These are phyloP conservation scores for Rosa lucieae DNA, from an alignment of 306 rosid species.

Conservation along the genomic window DNA sequence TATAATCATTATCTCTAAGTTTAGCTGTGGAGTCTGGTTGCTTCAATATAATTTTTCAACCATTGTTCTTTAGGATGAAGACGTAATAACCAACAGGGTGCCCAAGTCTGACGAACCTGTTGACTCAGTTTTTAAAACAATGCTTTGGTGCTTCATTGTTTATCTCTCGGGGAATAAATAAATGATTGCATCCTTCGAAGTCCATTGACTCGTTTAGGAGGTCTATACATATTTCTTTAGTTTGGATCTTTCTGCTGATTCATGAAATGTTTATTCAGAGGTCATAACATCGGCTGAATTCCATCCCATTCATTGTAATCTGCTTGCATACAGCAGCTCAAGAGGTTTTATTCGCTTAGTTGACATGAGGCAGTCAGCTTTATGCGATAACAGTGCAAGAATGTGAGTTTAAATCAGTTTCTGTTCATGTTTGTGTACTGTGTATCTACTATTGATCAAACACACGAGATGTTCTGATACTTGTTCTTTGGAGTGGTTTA, in stretches of 20 bases:
- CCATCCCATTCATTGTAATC: conserved; percentile 74
- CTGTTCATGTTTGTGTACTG: neutral
- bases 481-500: conserved; percentile 32
- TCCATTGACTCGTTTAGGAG: neutral
- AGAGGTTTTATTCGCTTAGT: conserved; percentile 63
- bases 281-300: conserved; percentile 74
- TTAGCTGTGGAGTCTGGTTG: neutral
- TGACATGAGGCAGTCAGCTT: conserved; percentile 71
- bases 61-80: neutral
- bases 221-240: neutral
- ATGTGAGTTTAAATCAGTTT: conserved; percentile 41
- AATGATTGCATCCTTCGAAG: neutral
- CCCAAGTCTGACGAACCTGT: neutral
- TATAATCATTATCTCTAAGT: neutral
- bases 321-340: conserved; percentile 75
- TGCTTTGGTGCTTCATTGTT: neutral
- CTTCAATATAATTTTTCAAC: neutral
- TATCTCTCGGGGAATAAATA: neutral
- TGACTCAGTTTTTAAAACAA: neutral
- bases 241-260: conserved; percentile 9
- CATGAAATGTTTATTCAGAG: conserved; percentile 42
- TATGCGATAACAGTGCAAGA: conserved; percentile 57
- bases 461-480: conserved; percentile 22
- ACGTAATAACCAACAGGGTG: neutral
- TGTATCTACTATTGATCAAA: conserved; percentile 10